Evolutionary conservation across 352 stramenopile species (phyloP).

Genomic region (Peronospora farinosa): DNA sequence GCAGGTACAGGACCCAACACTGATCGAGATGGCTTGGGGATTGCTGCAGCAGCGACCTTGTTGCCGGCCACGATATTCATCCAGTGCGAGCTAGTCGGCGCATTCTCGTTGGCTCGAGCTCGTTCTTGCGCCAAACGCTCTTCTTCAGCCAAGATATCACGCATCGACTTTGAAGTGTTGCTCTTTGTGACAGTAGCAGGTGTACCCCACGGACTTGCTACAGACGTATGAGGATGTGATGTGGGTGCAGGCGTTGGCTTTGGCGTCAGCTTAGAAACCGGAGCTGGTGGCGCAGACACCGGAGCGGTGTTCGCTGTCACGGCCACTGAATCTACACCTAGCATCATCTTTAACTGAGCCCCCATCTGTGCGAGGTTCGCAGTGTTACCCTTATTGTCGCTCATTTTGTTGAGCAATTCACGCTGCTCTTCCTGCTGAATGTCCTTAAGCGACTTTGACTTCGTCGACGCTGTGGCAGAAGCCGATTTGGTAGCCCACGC

Average conservation of each 20-base stretch:
- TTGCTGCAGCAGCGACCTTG: constrained; percentile 34
- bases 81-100: constrained; percentile 60
- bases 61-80: constrained; percentile 80
- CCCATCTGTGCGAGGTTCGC: constrained; percentile 74
- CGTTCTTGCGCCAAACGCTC: constrained; percentile 68
- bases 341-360: constrained; percentile 85
- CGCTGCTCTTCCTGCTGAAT: constrained; percentile 81
- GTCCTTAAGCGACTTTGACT: constrained; percentile 60
- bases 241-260: constrained; percentile 8
- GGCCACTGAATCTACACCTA: constrained; percentile 50
- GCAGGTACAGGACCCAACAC: constrained; percentile 65
- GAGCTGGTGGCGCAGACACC: constrained; percentile 4
- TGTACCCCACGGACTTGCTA: constrained; percentile 46
- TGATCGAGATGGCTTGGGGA: constrained; percentile 46
- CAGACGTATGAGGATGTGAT: constrained; percentile 17
- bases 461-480: constrained; percentile 8
- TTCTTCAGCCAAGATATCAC: constrained; percentile 78
- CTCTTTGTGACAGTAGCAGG: constrained; percentile 27
- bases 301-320: constrained; percentile 12
- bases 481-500: constrained; percentile 34
- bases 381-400: constrained; percentile 23
- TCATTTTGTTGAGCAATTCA: constrained; percentile 52
- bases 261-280: not conserved
- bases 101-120: constrained; percentile 40
- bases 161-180: constrained; percentile 48